phyloP scores from a whole-genome alignment of 352 stramenopile genomes.

The Pythium rhizo-oryzae region DNA sequence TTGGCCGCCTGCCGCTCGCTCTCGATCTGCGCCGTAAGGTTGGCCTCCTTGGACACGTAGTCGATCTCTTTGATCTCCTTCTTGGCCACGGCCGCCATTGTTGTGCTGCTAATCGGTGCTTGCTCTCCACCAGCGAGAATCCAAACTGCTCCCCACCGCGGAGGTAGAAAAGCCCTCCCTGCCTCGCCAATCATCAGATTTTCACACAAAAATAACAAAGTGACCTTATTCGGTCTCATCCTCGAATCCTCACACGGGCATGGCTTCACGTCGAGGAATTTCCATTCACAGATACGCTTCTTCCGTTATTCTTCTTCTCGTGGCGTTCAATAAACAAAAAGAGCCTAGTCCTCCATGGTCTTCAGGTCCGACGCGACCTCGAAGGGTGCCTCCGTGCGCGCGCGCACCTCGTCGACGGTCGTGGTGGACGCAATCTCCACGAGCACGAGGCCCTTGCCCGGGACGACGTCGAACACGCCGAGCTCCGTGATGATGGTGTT shows the following conservation, averaged over 20 bases:
- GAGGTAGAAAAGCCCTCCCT: not conserved
- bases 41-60: constrained; percentile 85
- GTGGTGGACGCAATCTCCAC: constrained; percentile 87
- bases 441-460: constrained; percentile 76
- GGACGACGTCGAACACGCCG: constrained; percentile 77
- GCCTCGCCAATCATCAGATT: not conserved
- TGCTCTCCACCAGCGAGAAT: no score
- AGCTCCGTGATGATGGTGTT: constrained; percentile 95
- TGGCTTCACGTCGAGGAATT: not conserved
- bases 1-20: constrained; percentile 77
- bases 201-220: constrained; percentile 25
- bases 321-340: not conserved
- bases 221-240: constrained; percentile 4
- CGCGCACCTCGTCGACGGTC: constrained; percentile 80
- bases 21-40: constrained; percentile 82
- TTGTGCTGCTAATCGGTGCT: not conserved
- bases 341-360: constrained; percentile 54
- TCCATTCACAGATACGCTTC: constrained; percentile 12
- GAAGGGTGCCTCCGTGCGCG: constrained; percentile 84
- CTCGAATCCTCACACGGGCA: constrained; percentile 15
- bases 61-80: constrained; percentile 72
- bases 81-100: constrained; percentile 41
- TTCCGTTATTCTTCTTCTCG: not conserved
- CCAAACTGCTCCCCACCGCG: not conserved
- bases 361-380: constrained; percentile 58